phyloP scores from a whole-genome alignment of 495 filamentous ascomycete genomes.

The Parachaetomium inaequale region DNA sequence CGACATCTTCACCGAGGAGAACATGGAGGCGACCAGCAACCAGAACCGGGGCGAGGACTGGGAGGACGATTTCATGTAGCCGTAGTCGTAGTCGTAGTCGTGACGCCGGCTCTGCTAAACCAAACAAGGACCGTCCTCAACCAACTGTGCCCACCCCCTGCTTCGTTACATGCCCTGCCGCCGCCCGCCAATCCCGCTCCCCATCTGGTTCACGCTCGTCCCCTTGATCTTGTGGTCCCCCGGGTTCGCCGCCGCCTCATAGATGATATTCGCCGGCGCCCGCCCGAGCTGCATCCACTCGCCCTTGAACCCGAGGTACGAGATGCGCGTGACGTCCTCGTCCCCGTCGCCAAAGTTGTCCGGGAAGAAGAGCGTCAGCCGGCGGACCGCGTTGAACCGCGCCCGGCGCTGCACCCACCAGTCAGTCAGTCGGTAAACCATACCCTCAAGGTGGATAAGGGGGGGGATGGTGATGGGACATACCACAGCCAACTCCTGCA shows the following conservation, averaged over 20 bases:
- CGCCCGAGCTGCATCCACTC: slow-evolving; percentile 82
- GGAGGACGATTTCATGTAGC: slow-evolving; percentile 72
- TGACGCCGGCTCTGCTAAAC: not conserved
- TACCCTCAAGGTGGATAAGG: not conserved
- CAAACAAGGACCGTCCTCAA: not conserved
- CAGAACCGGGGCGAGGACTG: slow-evolving; percentile 60
- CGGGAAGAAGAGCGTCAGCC: slow-evolving; percentile 77
- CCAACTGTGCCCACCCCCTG: slow-evolving; percentile 6
- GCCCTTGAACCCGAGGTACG: slow-evolving; percentile 88
- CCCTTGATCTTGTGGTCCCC: slow-evolving; percentile 66
- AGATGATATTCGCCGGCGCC: slow-evolving; percentile 79
- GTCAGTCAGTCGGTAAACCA: not conserved
- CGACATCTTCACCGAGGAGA: slow-evolving; percentile 69
- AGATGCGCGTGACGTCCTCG: slow-evolving; percentile 72
- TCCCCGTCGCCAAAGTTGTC: slow-evolving; percentile 65
- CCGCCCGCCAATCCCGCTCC: slow-evolving; percentile 42
- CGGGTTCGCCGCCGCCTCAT: slow-evolving; percentile 92
- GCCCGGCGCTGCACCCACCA: slow-evolving; percentile 52
- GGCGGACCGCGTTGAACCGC: slow-evolving; percentile 76
- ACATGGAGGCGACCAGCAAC: slow-evolving; percentile 61
- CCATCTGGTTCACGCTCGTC: slow-evolving; percentile 45
- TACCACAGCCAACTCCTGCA: slow-evolving; percentile 78
- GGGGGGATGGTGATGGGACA: not conserved
- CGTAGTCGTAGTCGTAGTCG: not conserved
- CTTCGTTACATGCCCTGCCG: slow-evolving; percentile 12